A percentile compares a stretch with the other conserved stretches of the same genome.
phyloP scores from a whole-genome alignment of 768 basidiomycete species.

The Leccinum incarnatum region DNA sequence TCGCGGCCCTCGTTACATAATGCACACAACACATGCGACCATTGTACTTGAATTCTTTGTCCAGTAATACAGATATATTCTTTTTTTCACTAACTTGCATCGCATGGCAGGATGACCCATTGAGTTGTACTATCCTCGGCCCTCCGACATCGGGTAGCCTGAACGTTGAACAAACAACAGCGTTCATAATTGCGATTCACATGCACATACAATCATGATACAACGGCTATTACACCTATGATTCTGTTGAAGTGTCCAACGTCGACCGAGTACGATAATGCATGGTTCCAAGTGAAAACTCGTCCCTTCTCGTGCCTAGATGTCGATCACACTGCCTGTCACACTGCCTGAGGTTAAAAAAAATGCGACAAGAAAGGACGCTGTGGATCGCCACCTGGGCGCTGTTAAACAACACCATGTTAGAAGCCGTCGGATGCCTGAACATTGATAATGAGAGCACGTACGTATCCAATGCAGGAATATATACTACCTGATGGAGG shows the following conservation, averaged over 20 bases:
- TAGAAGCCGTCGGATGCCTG: not conserved
- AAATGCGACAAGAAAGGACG: constrained; percentile 15
- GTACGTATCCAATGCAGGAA: constrained; percentile 21
- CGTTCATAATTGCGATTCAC: no score
- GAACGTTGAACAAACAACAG: no score
- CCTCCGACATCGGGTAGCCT: no score
- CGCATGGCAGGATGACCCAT: no score
- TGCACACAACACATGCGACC: not conserved
- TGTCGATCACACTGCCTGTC: constrained; percentile 15
- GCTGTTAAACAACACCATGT: constrained; percentile 7
- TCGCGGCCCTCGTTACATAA: not conserved
- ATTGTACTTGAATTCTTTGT: not conserved
- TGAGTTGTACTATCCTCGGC: no score
- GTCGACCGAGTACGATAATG: not conserved
- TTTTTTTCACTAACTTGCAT: no score
- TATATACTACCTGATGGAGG: constrained; percentile 9
- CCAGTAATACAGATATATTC: not conserved
- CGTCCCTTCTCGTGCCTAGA: not conserved
- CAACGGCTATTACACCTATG: no score
- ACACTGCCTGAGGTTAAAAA: constrained; percentile 15
- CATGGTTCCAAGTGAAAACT: constrained; percentile 7
- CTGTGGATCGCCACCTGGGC: constrained; percentile 29
- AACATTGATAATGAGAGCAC: constrained; percentile 2
- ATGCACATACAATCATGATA: no score
- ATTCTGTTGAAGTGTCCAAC: not conserved